Percentiles rank a stretch among this genome's conserved stretches.
Conservation (phyloP, 2,329 filamentous ascomycete species). For the Dactylellina leptospora region DNA sequence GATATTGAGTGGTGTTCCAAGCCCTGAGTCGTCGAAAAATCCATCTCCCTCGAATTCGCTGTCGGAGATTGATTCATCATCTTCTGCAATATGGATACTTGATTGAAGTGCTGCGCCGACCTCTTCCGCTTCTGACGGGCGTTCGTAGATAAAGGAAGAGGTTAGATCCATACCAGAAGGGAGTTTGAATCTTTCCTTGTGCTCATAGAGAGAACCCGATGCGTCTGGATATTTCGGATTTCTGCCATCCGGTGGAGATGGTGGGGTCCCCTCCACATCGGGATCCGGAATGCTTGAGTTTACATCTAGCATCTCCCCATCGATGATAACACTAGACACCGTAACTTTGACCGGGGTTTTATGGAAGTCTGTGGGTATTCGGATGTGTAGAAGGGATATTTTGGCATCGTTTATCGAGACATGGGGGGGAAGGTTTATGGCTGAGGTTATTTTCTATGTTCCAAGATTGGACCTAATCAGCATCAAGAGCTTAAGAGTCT, state of each 20-base stretch:
- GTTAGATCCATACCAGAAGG: slow-evolving; percentile 78
- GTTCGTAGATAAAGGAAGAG: slow-evolving; percentile 79
- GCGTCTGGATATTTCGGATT: background rate
- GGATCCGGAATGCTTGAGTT: slow-evolving; percentile 57
- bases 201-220: slow-evolving; percentile 51
- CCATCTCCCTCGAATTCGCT: slow-evolving; percentile 71
- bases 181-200: slow-evolving; percentile 62
- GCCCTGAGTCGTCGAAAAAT: slow-evolving; percentile 73
- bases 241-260: slow-evolving; percentile 23
- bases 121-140: slow-evolving; percentile 71
- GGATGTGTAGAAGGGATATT: slow-evolving; percentile 78
- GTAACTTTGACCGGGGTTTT: slow-evolving; percentile 83
- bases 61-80: slow-evolving; percentile 70
- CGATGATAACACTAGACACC: slow-evolving; percentile 80
- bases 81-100: slow-evolving; percentile 71
- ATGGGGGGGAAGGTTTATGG: slow-evolving; percentile 77
- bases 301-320: slow-evolving; percentile 66
- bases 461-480: background rate
- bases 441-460: slow-evolving; percentile 78
- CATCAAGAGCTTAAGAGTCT: background rate
- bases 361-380: slow-evolving; percentile 86
- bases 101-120: slow-evolving; percentile 66
- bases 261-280: slow-evolving; percentile 8
- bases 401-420: slow-evolving; percentile 78
- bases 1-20: slow-evolving; percentile 74